Evolutionary conservation across 2,329 filamentous ascomycete genomes (phyloP).

Genomic region (Penicillium sp.): DNA sequence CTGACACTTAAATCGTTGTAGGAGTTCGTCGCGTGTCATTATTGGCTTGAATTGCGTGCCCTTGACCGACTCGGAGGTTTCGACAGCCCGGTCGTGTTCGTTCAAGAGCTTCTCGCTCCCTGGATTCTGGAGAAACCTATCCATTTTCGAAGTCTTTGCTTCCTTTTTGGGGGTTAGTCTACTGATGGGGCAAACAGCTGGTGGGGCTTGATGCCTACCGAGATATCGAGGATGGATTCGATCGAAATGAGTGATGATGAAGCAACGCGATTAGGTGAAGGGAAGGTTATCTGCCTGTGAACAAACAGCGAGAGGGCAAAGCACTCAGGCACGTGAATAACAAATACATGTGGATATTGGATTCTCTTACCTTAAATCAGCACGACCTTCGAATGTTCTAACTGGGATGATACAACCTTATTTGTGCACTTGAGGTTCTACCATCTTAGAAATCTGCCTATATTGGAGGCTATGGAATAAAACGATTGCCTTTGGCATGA

Average conservation of each 20-base stretch:
- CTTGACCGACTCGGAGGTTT: neutral
- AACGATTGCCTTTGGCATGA: neutral
- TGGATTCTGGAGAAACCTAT: neutral
- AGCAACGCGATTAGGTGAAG: neutral
- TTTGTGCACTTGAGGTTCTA: too few species aligned
- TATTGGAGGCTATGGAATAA: neutral
- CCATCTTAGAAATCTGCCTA: neutral
- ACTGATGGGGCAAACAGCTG: neutral
- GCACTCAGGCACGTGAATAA: neutral
- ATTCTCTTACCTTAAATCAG: neutral
- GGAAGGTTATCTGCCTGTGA: neutral
- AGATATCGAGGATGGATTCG: neutral
- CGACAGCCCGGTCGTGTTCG: neutral
- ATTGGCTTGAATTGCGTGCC: neutral
- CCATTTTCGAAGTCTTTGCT: neutral
- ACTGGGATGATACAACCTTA: neutral
- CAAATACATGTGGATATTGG: neutral
- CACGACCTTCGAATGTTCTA: neutral
- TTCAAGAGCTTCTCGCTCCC: neutral
- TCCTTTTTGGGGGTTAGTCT: neutral
- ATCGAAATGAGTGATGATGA: neutral
- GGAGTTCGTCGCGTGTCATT: neutral
- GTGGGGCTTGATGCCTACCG: neutral
- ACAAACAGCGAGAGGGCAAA: neutral
- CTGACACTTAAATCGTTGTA: neutral